Conservation (phyloP, 805 yeast species). For the Candida krabiensis region DNA sequence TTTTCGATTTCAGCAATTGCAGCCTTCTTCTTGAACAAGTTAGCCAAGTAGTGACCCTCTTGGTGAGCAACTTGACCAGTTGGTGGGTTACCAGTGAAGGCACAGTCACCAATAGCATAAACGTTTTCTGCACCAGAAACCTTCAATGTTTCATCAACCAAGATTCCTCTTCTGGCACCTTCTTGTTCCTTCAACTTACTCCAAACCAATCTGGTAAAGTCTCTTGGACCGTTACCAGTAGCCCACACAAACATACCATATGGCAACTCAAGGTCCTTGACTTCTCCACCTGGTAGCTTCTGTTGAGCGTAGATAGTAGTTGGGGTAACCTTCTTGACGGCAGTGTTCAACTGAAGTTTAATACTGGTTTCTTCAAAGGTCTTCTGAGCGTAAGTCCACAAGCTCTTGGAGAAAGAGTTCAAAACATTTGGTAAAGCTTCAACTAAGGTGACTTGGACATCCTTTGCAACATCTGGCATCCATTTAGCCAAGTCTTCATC, state of each 20-base stretch:
- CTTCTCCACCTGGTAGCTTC: constrained; percentile 43
- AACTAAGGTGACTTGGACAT: constrained; percentile 48
- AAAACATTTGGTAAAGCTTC: constrained; percentile 56
- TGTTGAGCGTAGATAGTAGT: constrained; percentile 42
- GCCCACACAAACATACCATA: constrained; percentile 60
- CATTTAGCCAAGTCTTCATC: constrained; percentile 54
- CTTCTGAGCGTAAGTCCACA: constrained; percentile 51
- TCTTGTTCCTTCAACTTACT: constrained; percentile 50
- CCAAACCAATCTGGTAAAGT: constrained; percentile 42
- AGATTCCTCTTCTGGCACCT: constrained; percentile 53
- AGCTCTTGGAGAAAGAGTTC: constrained; percentile 50
- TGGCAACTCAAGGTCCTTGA: constrained; percentile 41
- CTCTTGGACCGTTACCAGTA: constrained; percentile 56
- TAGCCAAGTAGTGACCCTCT: constrained; percentile 50
- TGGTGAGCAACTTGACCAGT: constrained; percentile 61
- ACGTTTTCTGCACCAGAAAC: constrained; percentile 50
- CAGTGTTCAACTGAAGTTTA: constrained; percentile 46
- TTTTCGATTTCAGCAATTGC: constrained; percentile 42
- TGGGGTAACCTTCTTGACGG: constrained; percentile 49
- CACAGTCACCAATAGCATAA: constrained; percentile 56
- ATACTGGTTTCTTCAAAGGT: constrained; percentile 52
- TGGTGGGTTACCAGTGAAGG: constrained; percentile 55
- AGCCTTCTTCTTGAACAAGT: constrained; percentile 43
- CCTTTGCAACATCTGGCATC: constrained; percentile 55
- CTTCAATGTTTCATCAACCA: constrained; percentile 47